Evolutionary conservation across 192 early-diverging fungal genomes (phyloP).

Genomic region (Coemansia umbellata): DNA sequence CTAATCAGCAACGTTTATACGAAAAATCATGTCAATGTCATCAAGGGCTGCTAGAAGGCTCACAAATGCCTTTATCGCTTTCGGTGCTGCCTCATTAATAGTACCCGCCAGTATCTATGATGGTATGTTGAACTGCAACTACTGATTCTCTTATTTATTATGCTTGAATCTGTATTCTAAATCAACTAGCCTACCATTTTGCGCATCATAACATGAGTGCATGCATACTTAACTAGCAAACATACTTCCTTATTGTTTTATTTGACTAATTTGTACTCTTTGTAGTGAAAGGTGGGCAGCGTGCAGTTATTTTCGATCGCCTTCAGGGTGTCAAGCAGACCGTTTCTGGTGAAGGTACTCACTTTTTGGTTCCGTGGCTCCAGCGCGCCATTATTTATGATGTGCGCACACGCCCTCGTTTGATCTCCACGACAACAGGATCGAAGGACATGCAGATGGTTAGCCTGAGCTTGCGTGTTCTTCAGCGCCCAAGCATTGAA

Average conservation of each 20-base stretch:
- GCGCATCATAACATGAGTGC: too few relatives aligned
- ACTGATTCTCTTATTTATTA: background rate
- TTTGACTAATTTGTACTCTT: too few relatives aligned
- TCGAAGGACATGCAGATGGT: constrained; percentile 99
- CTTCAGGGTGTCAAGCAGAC: constrained; percentile 80
- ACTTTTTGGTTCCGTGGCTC: constrained; percentile 97
- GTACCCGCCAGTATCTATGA: constrained; percentile 89
- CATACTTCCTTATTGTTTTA: too few relatives aligned
- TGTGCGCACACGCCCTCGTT: constrained; percentile 90
- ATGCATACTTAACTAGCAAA: too few relatives aligned
- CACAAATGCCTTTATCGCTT: constrained; percentile 74
- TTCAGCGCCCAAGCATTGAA: constrained; percentile 79
- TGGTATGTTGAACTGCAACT: constrained; percentile 56
- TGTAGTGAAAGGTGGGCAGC: constrained; percentile 90
- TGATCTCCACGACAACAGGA: constrained; percentile 98
- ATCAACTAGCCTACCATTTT: too few relatives aligned
- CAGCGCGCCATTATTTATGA: constrained; percentile 88
- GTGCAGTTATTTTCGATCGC: constrained; percentile 97
- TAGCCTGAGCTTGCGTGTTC: constrained; percentile 85
- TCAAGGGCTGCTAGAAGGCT: constrained; percentile 56
- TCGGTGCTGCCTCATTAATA: constrained; percentile 65
- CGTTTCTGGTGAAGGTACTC: constrained; percentile 89
- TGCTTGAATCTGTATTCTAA: background rate
- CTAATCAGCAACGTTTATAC: background rate
- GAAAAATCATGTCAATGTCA: constrained; percentile 17